Evolutionary conservation across 345 rosid genomes (phyloP), one percentile per base, ranked within the genome.

Genomic region (Tarenaya hassleriana): DNA sequence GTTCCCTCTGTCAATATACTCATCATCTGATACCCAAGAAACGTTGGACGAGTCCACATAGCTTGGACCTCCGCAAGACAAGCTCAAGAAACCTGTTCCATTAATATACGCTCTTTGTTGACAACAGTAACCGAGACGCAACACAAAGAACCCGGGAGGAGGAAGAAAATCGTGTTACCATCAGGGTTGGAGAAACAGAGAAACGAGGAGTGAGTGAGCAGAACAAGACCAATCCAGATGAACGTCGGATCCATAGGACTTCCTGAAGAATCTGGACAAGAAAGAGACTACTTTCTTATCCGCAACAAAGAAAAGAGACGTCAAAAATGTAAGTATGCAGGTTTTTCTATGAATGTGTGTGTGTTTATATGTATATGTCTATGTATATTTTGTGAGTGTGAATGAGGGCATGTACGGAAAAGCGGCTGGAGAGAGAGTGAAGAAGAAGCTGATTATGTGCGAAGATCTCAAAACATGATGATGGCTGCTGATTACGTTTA

Each of bases 71-170:
- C 97, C 95, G 64, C 97, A 90, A 1, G 83, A 62, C 41, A 90
- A 69, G 55, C 97, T 90, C 75, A 90, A 64, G 73, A 82, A 90
- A 73, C 88, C 97, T 90, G 87, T 55, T 51, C 9, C 61, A 50
- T 55, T 11, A 10, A 43, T 10, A 35, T 27, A 45, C 47, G 52
- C 42, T 31, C 1, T 10, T 27, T 57, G 42, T 48, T 42, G 8
- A 17, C 44, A 13, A 35, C 1, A 45, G 14, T 5, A 33, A 6
- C 34, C 13, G 11, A 18, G 17, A 33, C 12, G 31, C 43, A 19
- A 27, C 60, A 54, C 17, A 20, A 24, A 34, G 45, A n/a, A n/a
- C 20, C 0, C 0, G 35, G 34, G 3, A 24, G 54, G 20, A 42
- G 7, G 41, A 51, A 24, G n/a, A 43, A 34, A 55, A 14, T n/a